phyloP scores from a whole-genome alignment of 768 basidiomycete species.

The Rhizopogon vinicolor region DNA sequence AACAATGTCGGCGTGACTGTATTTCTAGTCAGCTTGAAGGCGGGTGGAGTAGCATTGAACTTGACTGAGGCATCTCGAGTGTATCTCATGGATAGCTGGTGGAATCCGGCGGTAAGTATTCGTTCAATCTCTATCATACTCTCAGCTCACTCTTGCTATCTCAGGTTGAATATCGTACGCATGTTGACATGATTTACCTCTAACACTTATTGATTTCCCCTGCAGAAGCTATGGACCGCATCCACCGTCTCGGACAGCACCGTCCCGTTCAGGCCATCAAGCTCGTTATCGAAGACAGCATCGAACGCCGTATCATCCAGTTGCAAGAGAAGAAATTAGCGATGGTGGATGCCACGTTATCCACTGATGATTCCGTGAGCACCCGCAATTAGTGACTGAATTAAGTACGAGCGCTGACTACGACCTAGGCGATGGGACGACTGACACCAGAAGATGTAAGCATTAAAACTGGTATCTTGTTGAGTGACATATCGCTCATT shows the following conservation, averaged over 20 bases:
- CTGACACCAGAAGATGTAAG: constrained; percentile 81
- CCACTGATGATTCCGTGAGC: constrained; percentile 72
- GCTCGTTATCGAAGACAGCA: constrained; percentile 92
- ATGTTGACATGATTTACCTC: neutral
- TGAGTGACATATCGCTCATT: constrained; percentile 5
- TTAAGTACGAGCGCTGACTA: constrained; percentile 10
- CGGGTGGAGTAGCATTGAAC: constrained; percentile 91
- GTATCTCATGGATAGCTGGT: constrained; percentile 97
- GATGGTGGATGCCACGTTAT: constrained; percentile 88
- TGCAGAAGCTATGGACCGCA: constrained; percentile 94
- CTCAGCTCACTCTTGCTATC: neutral
- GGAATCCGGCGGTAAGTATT: constrained; percentile 85
- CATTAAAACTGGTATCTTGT: neutral
- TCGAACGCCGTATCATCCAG: constrained; percentile 90
- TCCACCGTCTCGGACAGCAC: constrained; percentile 93
- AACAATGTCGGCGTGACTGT: constrained; percentile 92
- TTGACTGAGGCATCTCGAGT: constrained; percentile 89
- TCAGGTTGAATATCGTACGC: constrained; percentile 77
- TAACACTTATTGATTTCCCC: neutral
- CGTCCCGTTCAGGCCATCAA: constrained; percentile 93
- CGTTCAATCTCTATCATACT: constrained; percentile 2
- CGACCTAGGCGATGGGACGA: constrained; percentile 79
- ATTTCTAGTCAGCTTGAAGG: constrained; percentile 96
- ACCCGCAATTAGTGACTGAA: neutral
- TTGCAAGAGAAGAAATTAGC: constrained; percentile 97